phyloP scores from a whole-genome alignment of 305 asterid species.

The Solanum hybrid region DNA sequence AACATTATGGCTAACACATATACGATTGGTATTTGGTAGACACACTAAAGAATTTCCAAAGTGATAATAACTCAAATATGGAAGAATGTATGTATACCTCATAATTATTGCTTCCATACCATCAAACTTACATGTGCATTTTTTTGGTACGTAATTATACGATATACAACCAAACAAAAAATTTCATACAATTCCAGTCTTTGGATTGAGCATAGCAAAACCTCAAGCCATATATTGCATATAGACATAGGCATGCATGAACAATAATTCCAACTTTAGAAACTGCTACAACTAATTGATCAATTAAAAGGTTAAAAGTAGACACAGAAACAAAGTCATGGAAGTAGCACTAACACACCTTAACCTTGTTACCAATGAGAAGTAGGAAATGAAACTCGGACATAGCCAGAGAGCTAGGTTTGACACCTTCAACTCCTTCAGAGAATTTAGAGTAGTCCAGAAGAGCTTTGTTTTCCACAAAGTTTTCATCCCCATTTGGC shows the following conservation, averaged over 20 bases:
- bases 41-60: neutral
- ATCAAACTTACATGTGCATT: neutral
- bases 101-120: neutral
- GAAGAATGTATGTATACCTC: neutral
- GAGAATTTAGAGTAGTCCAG: constrained; percentile 67
- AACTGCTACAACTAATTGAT: neutral
- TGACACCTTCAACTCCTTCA: constrained; percentile 73
- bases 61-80: neutral
- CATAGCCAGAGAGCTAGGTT: constrained; percentile 84
- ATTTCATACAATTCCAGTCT: neutral
- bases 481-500: constrained; percentile 88
- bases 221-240: neutral
- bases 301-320: neutral
- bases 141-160: neutral
- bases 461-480: constrained; percentile 98
- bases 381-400: constrained; percentile 97
- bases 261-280: neutral
- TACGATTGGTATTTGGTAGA: neutral
- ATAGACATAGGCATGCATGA: neutral
- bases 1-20: neutral
- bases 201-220: neutral
- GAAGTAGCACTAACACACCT: constrained; percentile 42
- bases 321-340: constrained; percentile 10
- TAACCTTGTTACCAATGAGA: constrained; percentile 82
- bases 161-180: neutral